These are phyloP conservation scores for Alternaria viburni DNA, from an alignment of 2,329 filamentous ascomycete species.

Conservation along the genomic window DNA sequence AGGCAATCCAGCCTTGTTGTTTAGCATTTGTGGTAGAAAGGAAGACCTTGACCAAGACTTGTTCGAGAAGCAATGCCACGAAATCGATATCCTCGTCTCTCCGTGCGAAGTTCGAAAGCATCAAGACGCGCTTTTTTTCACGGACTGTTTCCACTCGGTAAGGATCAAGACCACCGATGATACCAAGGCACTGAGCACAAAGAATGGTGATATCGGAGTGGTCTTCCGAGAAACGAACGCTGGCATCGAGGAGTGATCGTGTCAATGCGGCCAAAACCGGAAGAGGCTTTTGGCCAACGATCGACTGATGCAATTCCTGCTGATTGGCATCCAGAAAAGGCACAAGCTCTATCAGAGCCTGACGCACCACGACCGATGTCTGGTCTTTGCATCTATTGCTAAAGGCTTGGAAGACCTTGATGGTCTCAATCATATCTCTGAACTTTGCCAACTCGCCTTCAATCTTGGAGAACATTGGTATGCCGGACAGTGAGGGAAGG, in stretches of 20 bases:
- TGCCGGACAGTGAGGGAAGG: conserved; percentile 77
- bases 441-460: conserved; percentile 70
- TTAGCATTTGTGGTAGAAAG: conserved; percentile 86
- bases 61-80: conserved; percentile 80
- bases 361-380: conserved; percentile 82
- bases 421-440: conserved; percentile 69
- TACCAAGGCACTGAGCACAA: conserved; percentile 81
- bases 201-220: conserved; percentile 72
- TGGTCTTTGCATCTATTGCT: conserved; percentile 78
- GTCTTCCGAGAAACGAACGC: conserved; percentile 76
- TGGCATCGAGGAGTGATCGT: conserved; percentile 83
- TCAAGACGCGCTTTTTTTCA: conserved; percentile 81
- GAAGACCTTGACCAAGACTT: conserved; percentile 90
- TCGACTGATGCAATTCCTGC: conserved; percentile 76
- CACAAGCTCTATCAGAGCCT: conserved; percentile 78
- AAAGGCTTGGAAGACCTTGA: conserved; percentile 73
- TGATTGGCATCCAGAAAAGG: conserved; percentile 76
- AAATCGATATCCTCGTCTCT: conserved; percentile 84
- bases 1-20: conserved; percentile 89
- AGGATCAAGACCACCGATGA: conserved; percentile 89
- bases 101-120: conserved; percentile 84
- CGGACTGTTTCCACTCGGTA: conserved; percentile 83
- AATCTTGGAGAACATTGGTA: conserved; percentile 72
- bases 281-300: conserved; percentile 83
- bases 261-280: conserved; percentile 73